A percentile compares a stretch with the other conserved stretches of the same genome.
These are phyloP conservation scores for Termitomyces bulborhizus DNA, from an alignment of 768 basidiomycete genomes.

Conservation along the genomic window DNA sequence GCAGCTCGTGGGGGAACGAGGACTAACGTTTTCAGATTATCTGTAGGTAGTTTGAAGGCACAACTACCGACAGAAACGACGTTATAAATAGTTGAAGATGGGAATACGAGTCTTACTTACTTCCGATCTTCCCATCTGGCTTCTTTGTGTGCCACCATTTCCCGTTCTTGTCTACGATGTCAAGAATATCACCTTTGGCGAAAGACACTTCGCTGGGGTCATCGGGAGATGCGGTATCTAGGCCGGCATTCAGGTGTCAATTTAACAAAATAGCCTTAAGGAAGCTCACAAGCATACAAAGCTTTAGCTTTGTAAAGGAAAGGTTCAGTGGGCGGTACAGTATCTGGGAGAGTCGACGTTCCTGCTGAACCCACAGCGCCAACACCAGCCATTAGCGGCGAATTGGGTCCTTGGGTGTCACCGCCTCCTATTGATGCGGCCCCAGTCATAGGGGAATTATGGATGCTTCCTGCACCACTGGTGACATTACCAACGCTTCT, in stretches of 20 bases:
- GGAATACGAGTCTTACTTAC: conserved; percentile 41
- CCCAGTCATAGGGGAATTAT: conserved; percentile 39
- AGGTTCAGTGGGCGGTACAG: conserved; percentile 28
- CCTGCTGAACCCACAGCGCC: conserved; percentile 43
- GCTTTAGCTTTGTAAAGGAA: conserved; percentile 81
- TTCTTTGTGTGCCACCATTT: conserved; percentile 93
- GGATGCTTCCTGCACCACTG: conserved; percentile 46
- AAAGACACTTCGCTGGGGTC: conserved; percentile 98
- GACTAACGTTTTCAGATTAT: conserved; percentile 44
- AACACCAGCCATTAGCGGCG: conserved; percentile 65
- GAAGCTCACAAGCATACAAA: conserved; percentile 74
- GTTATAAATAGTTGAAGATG: conserved; percentile 2
- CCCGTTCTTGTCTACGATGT: conserved; percentile 88
- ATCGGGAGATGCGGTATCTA: conserved; percentile 90
- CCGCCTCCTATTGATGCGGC: conserved; percentile 37
- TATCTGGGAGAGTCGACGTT: conserved; percentile 19
- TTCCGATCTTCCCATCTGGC: conserved; percentile 68
- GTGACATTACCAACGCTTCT: conserved; percentile 30
- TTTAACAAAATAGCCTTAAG: neutral
- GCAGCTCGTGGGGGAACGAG: neutral
- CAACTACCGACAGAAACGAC: conserved; percentile 40
- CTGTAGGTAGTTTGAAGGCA: conserved; percentile 83
- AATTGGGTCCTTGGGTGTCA: conserved; percentile 45
- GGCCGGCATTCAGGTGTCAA: conserved; percentile 15
- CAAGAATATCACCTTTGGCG: conserved; percentile 84